Evolutionary conservation across 768 basidiomycete species (phyloP), one percentile per base, ranked within the genome.

Genomic region (Neoboletus brunneissimus): DNA sequence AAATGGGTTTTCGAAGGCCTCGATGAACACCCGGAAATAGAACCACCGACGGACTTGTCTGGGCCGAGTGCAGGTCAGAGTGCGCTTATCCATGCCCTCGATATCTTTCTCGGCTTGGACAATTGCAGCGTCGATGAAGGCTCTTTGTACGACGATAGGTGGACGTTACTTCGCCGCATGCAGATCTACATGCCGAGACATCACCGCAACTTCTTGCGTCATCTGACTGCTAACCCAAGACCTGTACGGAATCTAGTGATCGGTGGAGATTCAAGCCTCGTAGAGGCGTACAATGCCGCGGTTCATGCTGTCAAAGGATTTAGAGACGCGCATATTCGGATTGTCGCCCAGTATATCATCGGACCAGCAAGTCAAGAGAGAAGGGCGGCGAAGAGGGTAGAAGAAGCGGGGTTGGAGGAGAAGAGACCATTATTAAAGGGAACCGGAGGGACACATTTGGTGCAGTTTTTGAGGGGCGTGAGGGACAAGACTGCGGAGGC

Each of bases 1-100:
- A 73, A 67, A 37, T 86, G 84, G 84, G 60, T 75, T 12, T 92
- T 87, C 53, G 80, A 86, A 50, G 88, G 87, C 4, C 71, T 83
- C 10, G 80, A 79, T 7, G 73, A 75, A 48, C 76, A 78, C 54
- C 75, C 75, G 0, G 74, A 72, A 4, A 72, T 82, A 8, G 64
- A 65, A 10, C 59, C 73, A n/a, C 80, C 80, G 1, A 74, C 71
- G 7, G 81, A 88, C 60, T 76, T 89, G 32, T 86, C 86, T 1
- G 91, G 91, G 2, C 87, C 91, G 9, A 88, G 85, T 60, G 91
- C 91, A 2, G 91, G 90, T 0, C 91, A 94, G 72, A 90, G 88
- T 65, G 80, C 86, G 5, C 74, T 93, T 22, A 81, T 94, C 13
- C 89, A 90, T 55, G 81, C 84, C 6, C 72, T 91, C 12, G 89